A percentile compares a stretch with the other conserved stretches of the same genome.
Evolutionary conservation across 371 early-diverging fungal species (phyloP).

Genomic region (Lichtheimia ornata): DNA sequence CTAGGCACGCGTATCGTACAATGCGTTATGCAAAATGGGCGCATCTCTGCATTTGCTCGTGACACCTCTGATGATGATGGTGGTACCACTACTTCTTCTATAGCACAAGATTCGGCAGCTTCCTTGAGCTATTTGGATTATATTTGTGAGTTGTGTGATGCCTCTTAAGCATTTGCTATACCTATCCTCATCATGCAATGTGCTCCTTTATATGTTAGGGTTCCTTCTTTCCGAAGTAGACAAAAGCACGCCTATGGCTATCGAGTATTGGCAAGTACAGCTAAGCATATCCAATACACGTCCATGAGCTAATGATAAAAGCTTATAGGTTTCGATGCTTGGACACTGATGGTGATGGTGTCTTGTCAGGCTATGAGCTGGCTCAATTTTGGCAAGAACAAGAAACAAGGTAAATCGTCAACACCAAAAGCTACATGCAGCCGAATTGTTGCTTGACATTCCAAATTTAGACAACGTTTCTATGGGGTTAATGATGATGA

Average conservation of each 20-base stretch:
- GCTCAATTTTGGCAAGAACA: constrained; percentile 86
- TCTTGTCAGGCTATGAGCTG: constrained; percentile 83
- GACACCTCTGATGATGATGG: constrained; percentile 5
- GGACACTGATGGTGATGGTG: constrained; percentile 90
- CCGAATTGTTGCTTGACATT: not conserved
- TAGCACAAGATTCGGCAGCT: no score
- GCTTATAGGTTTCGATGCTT: constrained; percentile 78
- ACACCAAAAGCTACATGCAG: not conserved
- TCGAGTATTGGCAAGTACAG: constrained; percentile 82
- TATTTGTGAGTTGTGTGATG: constrained; percentile 40
- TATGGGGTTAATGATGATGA: constrained; percentile 31
- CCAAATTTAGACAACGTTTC: constrained; percentile 20
- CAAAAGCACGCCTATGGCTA: constrained; percentile 72
- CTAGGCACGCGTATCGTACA: constrained; percentile 60
- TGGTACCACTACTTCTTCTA: not conserved
- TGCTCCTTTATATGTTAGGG: constrained; percentile 40
- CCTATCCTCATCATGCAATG: no score
- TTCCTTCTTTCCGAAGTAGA: constrained; percentile 89
- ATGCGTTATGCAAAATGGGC: constrained; percentile 59
- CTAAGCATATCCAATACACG: not conserved
- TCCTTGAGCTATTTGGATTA: constrained; percentile 57
- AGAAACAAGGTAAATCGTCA: constrained; percentile 32
- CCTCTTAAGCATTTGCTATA: no score
- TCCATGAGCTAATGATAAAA: not conserved
- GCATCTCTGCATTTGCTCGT: constrained; percentile 34